phyloP scores from a whole-genome alignment of 202 grass and related monocot genomes.

The Bolboschoenoplectus hybrid region DNA sequence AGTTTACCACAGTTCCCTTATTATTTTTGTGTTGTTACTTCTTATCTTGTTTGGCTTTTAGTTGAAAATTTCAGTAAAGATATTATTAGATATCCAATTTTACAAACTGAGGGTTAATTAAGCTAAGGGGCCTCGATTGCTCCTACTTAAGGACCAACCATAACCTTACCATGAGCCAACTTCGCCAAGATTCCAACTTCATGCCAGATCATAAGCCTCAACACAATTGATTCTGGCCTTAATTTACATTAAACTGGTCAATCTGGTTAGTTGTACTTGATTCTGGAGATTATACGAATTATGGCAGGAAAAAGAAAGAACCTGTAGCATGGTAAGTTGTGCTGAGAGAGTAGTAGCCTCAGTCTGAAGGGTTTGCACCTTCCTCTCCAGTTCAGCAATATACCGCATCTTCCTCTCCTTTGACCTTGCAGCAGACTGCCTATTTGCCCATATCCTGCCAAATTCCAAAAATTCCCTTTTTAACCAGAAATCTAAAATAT shows the following conservation, averaged over 20 bases:
- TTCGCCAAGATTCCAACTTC: conserved; percentile 12
- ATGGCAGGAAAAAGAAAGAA: conserved; percentile 43
- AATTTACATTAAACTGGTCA: neutral
- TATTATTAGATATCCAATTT: conserved; percentile 11
- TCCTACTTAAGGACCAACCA: conserved; percentile 15
- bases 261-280: neutral
- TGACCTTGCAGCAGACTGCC: conserved; percentile 97
- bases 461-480: neutral
- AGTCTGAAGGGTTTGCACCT: conserved; percentile 83
- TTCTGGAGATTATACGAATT: neutral
- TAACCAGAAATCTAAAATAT: conserved; percentile 27
- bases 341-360: conserved; percentile 90
- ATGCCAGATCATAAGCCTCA: neutral
- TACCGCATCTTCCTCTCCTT: conserved; percentile 99
- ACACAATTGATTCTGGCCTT: neutral
- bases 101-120: neutral
- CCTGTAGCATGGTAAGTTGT: conserved; percentile 88
- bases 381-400: conserved; percentile 94
- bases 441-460: conserved; percentile 92
- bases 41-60: neutral
- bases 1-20: neutral
- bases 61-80: conserved; percentile 1
- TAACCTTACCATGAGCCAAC: neutral
- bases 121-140: neutral
- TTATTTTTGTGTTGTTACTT: neutral